Evolutionary conservation across 768 basidiomycete genomes (phyloP), one percentile per base, ranked within the genome.

Genomic region (Cystobasidium ongulense): DNA sequence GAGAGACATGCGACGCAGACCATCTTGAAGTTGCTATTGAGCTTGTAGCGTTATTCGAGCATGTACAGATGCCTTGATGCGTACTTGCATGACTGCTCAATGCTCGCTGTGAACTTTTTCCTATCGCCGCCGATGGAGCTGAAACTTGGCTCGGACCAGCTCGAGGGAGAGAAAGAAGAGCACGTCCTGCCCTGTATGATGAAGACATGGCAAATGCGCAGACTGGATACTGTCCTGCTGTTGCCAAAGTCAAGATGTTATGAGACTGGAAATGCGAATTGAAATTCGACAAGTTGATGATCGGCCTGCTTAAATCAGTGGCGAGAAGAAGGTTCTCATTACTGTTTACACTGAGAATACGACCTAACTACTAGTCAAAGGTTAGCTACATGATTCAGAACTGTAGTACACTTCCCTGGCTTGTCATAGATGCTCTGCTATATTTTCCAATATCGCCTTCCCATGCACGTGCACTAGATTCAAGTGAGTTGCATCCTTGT

Each of bases 71-170:
- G 46, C 46, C 18, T 50, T 50, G 46, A 50, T 50, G 57, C 33
- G 57, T 29, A 59, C 29, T 59, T 27, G 21, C 57, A 59, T 35
- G 33, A 59, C 57, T 27, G 5, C 57, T 50, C 3, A 59, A 11
- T 59, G 57, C 57, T 29, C 57, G 57, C 21, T 35, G 25, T 59
- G 33, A 35, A 59, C 57, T 59, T 59, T 59, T 59, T 59, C 33
- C 27, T 5, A 8, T 21, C 4, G 8, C 46, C 3, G 46, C 46
- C n/a, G 25, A 11, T 15, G 57, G 25, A 27, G 29, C 25, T 29
- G 57, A 59, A 59, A 59, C 23, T 59, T 27, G 25, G 25, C 57
- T 59, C 11, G 57, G 57, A 59, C 57, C 57, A 59, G 57, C 57
- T 59, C 57, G 57, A 27, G 57, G 57, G 5, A 35, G 29, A 23